Base-by-base conservation (phyloP, 2,329 filamentous ascomycete genomes). In the Cytospora schulzeri region DNA sequence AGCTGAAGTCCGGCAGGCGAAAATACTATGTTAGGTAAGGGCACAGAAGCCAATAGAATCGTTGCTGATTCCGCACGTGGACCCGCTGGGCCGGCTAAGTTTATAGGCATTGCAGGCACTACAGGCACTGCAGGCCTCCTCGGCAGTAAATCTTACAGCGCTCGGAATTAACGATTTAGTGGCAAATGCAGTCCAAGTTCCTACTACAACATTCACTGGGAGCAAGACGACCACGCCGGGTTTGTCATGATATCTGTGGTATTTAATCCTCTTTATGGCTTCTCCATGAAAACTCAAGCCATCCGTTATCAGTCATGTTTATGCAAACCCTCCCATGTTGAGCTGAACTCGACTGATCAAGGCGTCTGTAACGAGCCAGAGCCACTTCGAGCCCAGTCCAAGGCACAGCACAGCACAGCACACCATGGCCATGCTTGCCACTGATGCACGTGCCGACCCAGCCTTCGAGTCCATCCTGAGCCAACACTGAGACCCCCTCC, bases 31-130 rank as follows among this genome's bases (percentile, higher is more conserved):
- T 64, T 64, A 66, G 29, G 61, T 66, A 66, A 62, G 54, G n/a
- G 19, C 17, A 14, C 15, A 63, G 70, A 73, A 73, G 68, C 71
- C 70, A 72, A 73, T 73, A 55, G 71, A 73, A 73, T 28, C 55
- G 38, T 38, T 35, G 60, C 56, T 63, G 52, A 66, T 63, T 67
- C 14, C 60, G 35, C 63, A 53, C 53, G 38, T 63, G 71, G 63
- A 1, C 72, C 67, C 5, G 68, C 69, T 50, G 72, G 65, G 4
- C 72, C 69, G 11, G 68, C 68, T 12, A 68, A 67, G 24, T 76
- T 17, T 41, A 60, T 50, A 54, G 56, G 8, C 8, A n/a, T n/a
- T n/a, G n/a, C n/a, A n/a, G n/a, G n/a, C n/a, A n/a, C n/a, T n/a
- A n/a, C n/a, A n/a, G n/a, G n/a, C n/a, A n/a, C 17, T n/a, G n/a